A percentile compares a stretch with the other conserved stretches of the same genome.
Conservation (phyloP, 768 basidiomycete genomes). For the Hirschioporus abietinus region DNA sequence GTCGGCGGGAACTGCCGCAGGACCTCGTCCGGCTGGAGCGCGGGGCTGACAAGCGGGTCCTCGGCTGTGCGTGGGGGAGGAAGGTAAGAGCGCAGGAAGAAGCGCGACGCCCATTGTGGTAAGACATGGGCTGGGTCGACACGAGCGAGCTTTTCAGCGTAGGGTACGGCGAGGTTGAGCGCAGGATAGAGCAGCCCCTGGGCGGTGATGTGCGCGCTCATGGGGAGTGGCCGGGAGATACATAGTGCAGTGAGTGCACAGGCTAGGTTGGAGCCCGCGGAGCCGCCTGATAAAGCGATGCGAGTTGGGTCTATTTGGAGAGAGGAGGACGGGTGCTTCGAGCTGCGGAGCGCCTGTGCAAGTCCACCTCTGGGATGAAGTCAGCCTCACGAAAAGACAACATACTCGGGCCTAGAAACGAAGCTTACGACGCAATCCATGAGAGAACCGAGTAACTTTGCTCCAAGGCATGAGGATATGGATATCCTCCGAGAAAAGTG, state of each 20-base stretch:
- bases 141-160: slow-evolving; percentile 12
- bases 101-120: slow-evolving; percentile 11
- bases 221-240: slow-evolving; percentile 9
- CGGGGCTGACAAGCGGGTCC: slow-evolving; percentile 13
- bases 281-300: slow-evolving; percentile 14
- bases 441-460: slow-evolving; percentile 10
- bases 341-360: background rate
- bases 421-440: slow-evolving; percentile 12
- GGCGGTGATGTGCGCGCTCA: slow-evolving; percentile 8
- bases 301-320: slow-evolving; percentile 8
- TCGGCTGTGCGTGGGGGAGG: slow-evolving; percentile 10
- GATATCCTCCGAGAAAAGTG: slow-evolving; percentile 6
- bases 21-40: slow-evolving; percentile 7
- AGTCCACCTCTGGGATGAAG: slow-evolving; percentile 12
- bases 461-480: slow-evolving; percentile 14
- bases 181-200: slow-evolving; percentile 15
- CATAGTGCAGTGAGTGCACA: slow-evolving; percentile 12
- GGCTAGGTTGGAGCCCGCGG: slow-evolving; percentile 16
- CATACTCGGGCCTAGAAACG: background rate
- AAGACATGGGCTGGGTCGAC: slow-evolving; percentile 10
- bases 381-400: background rate
- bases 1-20: slow-evolving; percentile 13
- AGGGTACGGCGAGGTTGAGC: slow-evolving; percentile 12
- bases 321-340: background rate
- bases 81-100: slow-evolving; percentile 14